phyloP scores from a whole-genome alignment of 1,284 basidiomycete species.

The Cryptococcus sp. region DNA sequence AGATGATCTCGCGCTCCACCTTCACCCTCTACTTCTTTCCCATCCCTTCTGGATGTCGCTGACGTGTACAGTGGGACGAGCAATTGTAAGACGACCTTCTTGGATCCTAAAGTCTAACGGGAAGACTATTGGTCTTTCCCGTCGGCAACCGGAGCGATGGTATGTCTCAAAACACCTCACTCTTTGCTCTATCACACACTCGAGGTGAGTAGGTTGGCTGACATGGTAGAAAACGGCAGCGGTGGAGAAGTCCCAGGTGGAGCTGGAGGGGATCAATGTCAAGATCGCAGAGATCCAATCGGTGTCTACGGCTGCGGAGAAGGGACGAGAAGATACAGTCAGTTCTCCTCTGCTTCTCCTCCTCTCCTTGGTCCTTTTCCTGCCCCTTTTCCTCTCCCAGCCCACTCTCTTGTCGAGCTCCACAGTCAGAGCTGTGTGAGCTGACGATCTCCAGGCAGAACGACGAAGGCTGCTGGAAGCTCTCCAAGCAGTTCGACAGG shows the following conservation, averaged over 20 bases:
- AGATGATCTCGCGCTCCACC: too few species aligned
- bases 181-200: neutral
- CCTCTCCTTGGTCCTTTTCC: neutral
- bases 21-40: too few species aligned
- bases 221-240: slow-evolving; percentile 53
- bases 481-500: slow-evolving; percentile 37
- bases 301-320: slow-evolving; percentile 54
- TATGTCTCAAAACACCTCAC: slow-evolving; percentile 38
- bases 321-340: slow-evolving; percentile 61
- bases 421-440: too few species aligned
- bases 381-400: too few species aligned
- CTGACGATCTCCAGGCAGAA: slow-evolving; percentile 50
- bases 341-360: too few species aligned
- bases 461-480: slow-evolving; percentile 52
- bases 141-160: slow-evolving; percentile 71
- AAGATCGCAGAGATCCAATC: slow-evolving; percentile 36
- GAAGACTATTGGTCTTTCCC: slow-evolving; percentile 95
- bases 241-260: slow-evolving; percentile 55
- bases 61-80: slow-evolving; percentile 59
- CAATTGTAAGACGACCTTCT: too few species aligned
- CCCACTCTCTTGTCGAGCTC: too few species aligned
- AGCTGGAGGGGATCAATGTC: slow-evolving; percentile 48
- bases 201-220: slow-evolving; percentile 33
- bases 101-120: too few species aligned
- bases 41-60: slow-evolving; percentile 6